These are phyloP conservation scores for Trametes coccinea DNA, from an alignment of 768 basidiomycete species.

Conservation along the genomic window DNA sequence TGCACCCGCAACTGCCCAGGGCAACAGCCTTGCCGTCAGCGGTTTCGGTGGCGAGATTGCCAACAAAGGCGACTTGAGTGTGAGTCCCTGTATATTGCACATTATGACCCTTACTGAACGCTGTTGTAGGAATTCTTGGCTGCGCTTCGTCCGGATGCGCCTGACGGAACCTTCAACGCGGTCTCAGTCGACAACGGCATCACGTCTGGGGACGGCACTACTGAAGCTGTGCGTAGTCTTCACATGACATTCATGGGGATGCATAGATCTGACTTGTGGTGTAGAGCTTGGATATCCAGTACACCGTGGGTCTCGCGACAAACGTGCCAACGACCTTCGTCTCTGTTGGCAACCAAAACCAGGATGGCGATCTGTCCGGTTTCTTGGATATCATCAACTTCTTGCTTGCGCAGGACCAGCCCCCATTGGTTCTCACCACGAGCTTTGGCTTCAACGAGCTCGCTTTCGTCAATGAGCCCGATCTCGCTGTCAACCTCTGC, in stretches of 20 bases:
- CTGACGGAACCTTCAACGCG: constrained; percentile 30
- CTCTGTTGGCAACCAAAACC: constrained; percentile 33
- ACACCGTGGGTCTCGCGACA: constrained; percentile 37
- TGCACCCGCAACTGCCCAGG: constrained; percentile 30
- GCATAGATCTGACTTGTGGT: neutral
- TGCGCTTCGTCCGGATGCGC: constrained; percentile 31
- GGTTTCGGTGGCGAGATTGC: constrained; percentile 36
- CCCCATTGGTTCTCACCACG: constrained; percentile 37
- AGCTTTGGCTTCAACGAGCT: constrained; percentile 38
- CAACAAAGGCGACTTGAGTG: constrained; percentile 32
- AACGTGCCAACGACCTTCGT: constrained; percentile 37
- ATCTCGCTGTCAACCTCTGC: constrained; percentile 33
- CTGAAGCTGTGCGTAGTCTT: constrained; percentile 29
- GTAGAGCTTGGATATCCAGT: constrained; percentile 40
- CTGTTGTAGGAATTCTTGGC: constrained; percentile 34
- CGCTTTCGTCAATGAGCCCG: constrained; percentile 24
- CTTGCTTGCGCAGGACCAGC: constrained; percentile 25
- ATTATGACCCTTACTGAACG: neutral
- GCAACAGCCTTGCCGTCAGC: constrained; percentile 34
- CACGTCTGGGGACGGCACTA: constrained; percentile 36
- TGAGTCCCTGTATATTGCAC: constrained; percentile 2
- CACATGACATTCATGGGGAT: constrained; percentile 34
- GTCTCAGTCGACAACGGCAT: constrained; percentile 32
- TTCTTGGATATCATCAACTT: constrained; percentile 37
- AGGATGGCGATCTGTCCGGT: constrained; percentile 34